phyloP scores from a whole-genome alignment of 257 asterid genomes.

The Leptodermis oblonga region DNA sequence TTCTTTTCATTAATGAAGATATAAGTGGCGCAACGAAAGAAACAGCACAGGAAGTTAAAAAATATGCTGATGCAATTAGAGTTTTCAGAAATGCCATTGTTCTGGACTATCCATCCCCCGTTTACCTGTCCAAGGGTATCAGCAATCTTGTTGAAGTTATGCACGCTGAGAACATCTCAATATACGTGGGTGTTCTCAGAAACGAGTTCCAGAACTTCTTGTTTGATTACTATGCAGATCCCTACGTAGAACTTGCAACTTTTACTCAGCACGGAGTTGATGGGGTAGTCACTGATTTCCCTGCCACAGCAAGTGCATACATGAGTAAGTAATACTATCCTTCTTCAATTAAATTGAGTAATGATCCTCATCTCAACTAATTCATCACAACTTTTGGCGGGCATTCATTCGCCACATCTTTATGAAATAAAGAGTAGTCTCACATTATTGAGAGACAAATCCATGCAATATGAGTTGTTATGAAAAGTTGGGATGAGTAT shows the following conservation, averaged over 20 bases:
- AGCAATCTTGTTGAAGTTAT: conserved; percentile 51
- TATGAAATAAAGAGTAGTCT: too few relatives aligned
- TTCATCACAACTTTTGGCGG: too few relatives aligned
- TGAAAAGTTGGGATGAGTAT: too few relatives aligned
- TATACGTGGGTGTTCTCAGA: conserved; percentile 58
- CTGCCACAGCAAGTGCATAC: conserved; percentile 59
- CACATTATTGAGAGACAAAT: too few relatives aligned
- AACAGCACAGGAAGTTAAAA: conserved; percentile 59
- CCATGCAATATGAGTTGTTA: too few relatives aligned
- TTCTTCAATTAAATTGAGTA: background rate
- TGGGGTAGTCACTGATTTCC: conserved; percentile 69
- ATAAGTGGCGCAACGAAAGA: conserved; percentile 42
- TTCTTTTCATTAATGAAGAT: conserved; percentile 31
- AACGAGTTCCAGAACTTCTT: conserved; percentile 68
- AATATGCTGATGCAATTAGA: conserved; percentile 67
- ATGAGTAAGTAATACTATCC: conserved; percentile 47
- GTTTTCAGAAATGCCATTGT: conserved; percentile 52
- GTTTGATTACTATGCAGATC: conserved; percentile 72
- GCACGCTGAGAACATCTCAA: conserved; percentile 75
- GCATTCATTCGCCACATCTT: too few relatives aligned
- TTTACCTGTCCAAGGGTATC: conserved; percentile 39
- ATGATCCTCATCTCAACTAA: too few relatives aligned
- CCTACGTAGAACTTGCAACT: conserved; percentile 66
- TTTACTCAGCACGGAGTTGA: conserved; percentile 39
- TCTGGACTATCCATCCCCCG: conserved; percentile 28